phyloP scores from a whole-genome alignment of 1,284 basidiomycete species.

The Ustilago sp. region DNA sequence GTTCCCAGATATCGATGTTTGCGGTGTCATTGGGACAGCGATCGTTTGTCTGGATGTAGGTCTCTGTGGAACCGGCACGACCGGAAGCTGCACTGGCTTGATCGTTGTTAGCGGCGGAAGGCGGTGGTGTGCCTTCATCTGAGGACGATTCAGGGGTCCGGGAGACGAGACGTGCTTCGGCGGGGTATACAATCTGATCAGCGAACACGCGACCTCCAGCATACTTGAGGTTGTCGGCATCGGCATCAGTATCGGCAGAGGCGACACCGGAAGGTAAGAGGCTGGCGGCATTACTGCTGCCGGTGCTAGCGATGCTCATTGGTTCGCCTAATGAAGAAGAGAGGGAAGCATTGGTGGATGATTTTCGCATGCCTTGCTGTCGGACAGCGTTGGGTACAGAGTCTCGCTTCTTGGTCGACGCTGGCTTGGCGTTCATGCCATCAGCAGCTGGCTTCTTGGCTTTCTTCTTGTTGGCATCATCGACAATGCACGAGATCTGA shows the following conservation, averaged over 20 bases:
- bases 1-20: slow-evolving; percentile 45
- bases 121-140: slow-evolving; percentile 21
- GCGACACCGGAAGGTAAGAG: slow-evolving; percentile 19
- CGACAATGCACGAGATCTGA: slow-evolving; percentile 45
- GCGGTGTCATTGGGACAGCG: slow-evolving; percentile 25
- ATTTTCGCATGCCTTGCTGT: slow-evolving; percentile 15
- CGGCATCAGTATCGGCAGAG: slow-evolving; percentile 12
- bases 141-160: slow-evolving; percentile 34
- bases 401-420: slow-evolving; percentile 7
- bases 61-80: slow-evolving; percentile 5
- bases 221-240: slow-evolving; percentile 29
- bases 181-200: slow-evolving; percentile 43
- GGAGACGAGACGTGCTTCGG: slow-evolving; percentile 32
- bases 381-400: slow-evolving; percentile 7
- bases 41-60: slow-evolving; percentile 38
- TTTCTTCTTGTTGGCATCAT: slow-evolving; percentile 43
- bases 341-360: slow-evolving; percentile 23
- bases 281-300: slow-evolving; percentile 14
- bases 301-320: slow-evolving; percentile 12
- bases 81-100: neutral
- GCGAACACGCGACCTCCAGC: slow-evolving; percentile 41
- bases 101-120: neutral
- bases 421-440: neutral
- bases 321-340: slow-evolving; percentile 14
- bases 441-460: slow-evolving; percentile 17